Evolutionary conservation across 2,329 filamentous ascomycete genomes (phyloP).

Genomic region (Lecanosticta acicola): DNA sequence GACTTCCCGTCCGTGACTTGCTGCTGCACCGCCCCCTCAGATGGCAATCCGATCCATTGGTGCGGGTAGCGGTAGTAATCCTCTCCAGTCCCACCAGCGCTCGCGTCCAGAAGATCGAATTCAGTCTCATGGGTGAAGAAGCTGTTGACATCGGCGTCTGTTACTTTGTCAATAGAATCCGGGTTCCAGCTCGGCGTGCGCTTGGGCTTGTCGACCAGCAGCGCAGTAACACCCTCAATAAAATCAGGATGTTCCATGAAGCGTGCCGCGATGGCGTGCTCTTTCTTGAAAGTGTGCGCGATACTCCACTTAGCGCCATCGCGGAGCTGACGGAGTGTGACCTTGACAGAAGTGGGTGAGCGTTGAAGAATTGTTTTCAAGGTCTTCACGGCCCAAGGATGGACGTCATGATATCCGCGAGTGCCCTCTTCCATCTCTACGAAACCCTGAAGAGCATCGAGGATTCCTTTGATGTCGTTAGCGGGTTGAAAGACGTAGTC

Average conservation of each 20-base stretch:
- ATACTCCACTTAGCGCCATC: conserved; percentile 73
- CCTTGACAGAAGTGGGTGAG: conserved; percentile 81
- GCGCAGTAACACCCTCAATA: conserved; percentile 78
- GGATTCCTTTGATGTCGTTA: conserved; percentile 61
- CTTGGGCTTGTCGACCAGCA: conserved; percentile 65
- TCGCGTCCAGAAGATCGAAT: conserved; percentile 52
- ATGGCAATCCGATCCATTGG: conserved; percentile 63
- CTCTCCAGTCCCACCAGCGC: conserved; percentile 33
- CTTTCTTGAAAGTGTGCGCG: conserved; percentile 73
- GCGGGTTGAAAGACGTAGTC: conserved; percentile 56
- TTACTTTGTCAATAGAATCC: conserved; percentile 62
- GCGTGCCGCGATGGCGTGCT: conserved; percentile 73
- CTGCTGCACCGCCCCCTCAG: conserved; percentile 56
- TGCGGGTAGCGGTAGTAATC: conserved; percentile 73
- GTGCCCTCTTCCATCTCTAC: conserved; percentile 37
- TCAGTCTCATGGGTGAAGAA: conserved; percentile 50
- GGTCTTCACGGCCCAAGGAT: conserved; percentile 74
- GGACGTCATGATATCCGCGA: conserved; percentile 41
- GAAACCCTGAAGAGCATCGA: conserved; percentile 55
- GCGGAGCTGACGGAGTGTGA: conserved; percentile 77
- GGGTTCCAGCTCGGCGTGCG: conserved; percentile 70
- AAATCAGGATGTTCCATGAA: conserved; percentile 96
- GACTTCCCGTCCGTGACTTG: conserved; percentile 31
- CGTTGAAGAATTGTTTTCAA: conserved; percentile 67
- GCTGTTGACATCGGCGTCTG: conserved; percentile 51